Base-by-base conservation (phyloP, 495 filamentous ascomycete genomes). In the Lasiosphaeria hispida region DNA sequence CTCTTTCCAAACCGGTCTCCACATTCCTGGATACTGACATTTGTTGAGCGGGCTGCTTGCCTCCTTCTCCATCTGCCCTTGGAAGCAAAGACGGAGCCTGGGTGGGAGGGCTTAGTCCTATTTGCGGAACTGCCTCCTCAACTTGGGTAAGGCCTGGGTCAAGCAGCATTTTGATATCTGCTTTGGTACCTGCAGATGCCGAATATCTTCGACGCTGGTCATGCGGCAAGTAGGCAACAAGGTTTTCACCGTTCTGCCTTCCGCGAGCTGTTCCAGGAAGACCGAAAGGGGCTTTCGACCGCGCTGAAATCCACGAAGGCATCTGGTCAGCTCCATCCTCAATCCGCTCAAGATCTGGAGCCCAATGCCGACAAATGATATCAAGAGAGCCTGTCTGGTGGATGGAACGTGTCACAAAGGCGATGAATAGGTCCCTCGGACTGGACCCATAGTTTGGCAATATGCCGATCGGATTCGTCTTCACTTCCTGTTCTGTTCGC, bases 281-380 rank as follows among this genome's bases (percentile, higher is more conserved):
- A 17, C 48, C 48, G 11, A 51, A 51, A 11, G 48, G 13, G 2
- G 48, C 33, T 17, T 14, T n/a, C 1, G 48, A n/a, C 3, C 9
- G 30, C 9, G 14, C 15, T 7, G 48, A 51, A 14, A 51, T 51
- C 48, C 48, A 51, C 13, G 48, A 51, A 4, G 48, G 48, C 48
- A 38, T 44, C 4, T 48, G 42, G 7, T 38, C 23, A 33, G 37
- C 47, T 14, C 38, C 56, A 6, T 58, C 48, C 2, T 44, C 47
- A 10, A 18, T 18, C 35, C 19, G n/a, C n/a, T n/a, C 36, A 14
- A 52, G 37, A 10, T 51, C 44, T 0, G 64, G 64, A 5, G 64
- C 64, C 64, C 64, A 67, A 40, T 56, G 62, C 10, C 64, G 58
- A 38, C 58, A 64, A 8, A 67, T 52, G 23, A 67, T 64, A 39